These are phyloP conservation scores for Yamadazyma dendronema DNA, from an alignment of 1,139 yeast species.

Conservation along the genomic window DNA sequence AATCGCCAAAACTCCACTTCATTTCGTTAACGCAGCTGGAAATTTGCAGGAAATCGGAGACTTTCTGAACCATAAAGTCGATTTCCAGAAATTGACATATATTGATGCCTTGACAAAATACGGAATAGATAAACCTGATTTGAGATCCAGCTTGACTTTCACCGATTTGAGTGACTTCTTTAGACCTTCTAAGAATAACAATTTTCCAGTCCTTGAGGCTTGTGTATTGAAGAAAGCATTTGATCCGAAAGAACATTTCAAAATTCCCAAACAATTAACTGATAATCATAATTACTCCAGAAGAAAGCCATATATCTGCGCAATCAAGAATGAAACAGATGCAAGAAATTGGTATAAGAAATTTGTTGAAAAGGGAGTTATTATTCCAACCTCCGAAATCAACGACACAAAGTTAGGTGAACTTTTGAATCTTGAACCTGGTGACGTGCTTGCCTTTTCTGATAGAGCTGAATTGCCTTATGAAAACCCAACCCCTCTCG, in stretches of 20 bases:
- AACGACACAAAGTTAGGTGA: conserved; percentile 23
- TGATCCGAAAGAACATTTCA: conserved; percentile 19
- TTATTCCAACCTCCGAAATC: conserved; percentile 17
- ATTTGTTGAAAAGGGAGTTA: conserved; percentile 29
- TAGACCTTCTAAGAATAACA: conserved; percentile 27
- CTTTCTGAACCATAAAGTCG: conserved; percentile 16
- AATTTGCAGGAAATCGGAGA: conserved; percentile 23
- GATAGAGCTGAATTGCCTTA: conserved; percentile 66
- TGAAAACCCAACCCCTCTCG: conserved; percentile 95
- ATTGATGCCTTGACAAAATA: conserved; percentile 65
- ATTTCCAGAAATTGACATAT: conserved; percentile 55
- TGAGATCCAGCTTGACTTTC: conserved; percentile 61
- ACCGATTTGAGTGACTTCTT: conserved; percentile 44
- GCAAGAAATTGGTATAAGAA: conserved; percentile 42
- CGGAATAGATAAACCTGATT: conserved; percentile 95
- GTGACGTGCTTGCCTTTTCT: conserved; percentile 75
- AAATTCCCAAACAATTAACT: conserved; percentile 31
- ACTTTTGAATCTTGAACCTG: conserved; percentile 47
- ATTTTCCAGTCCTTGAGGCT: conserved; percentile 69
- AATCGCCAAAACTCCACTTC: conserved; percentile 40
- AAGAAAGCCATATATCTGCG: conserved; percentile 59
- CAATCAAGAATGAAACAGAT: conserved; percentile 41
- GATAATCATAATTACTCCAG: conserved; percentile 49
- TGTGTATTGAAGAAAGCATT: conserved; percentile 58
- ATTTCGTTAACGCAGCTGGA: conserved; percentile 26